Percentiles rank a stretch among this genome's conserved stretches.
Evolutionary conservation across 495 filamentous ascomycete genomes (phyloP).

Genomic region (Aspergillus kassunensis): DNA sequence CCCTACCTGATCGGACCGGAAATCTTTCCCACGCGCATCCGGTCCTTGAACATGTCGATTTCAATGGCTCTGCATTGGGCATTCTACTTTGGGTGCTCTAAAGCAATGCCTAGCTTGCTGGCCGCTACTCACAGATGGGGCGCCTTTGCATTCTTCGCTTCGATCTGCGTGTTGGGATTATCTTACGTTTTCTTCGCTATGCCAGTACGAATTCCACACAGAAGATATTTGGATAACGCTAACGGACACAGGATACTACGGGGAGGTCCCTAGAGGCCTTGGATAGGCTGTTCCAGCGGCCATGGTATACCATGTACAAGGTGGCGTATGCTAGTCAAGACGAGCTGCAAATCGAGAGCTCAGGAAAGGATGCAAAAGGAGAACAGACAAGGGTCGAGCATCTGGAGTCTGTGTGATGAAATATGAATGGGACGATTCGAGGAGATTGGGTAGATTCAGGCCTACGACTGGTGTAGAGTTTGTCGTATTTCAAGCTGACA

Average conservation of each 20-base stretch:
- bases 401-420: too few species aligned
- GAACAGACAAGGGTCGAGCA: too few species aligned
- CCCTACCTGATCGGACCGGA: conserved; percentile 64
- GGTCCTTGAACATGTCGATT: conserved; percentile 16
- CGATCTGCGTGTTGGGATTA: conserved; percentile 20
- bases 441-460: too few species aligned
- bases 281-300: conserved; percentile 19
- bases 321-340: conserved; percentile 13
- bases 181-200: conserved; percentile 25
- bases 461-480: too few species aligned
- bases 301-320: conserved; percentile 21
- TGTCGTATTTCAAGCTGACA: too few species aligned
- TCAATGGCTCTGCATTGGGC: neutral
- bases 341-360: too few species aligned
- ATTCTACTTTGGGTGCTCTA: conserved; percentile 34
- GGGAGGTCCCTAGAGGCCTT: conserved; percentile 21
- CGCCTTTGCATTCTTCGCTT: conserved; percentile 23
- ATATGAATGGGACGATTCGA: too few species aligned
- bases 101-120: conserved; percentile 39
- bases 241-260: conserved; percentile 23
- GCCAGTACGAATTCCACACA: conserved; percentile 13
- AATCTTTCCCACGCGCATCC: conserved; percentile 53
- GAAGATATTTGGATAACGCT: too few species aligned
- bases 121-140: conserved; percentile 21
- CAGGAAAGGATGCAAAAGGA: too few species aligned